Conservation (phyloP, 2,329 filamentous ascomycete species). For the Fusarium floridanum region DNA sequence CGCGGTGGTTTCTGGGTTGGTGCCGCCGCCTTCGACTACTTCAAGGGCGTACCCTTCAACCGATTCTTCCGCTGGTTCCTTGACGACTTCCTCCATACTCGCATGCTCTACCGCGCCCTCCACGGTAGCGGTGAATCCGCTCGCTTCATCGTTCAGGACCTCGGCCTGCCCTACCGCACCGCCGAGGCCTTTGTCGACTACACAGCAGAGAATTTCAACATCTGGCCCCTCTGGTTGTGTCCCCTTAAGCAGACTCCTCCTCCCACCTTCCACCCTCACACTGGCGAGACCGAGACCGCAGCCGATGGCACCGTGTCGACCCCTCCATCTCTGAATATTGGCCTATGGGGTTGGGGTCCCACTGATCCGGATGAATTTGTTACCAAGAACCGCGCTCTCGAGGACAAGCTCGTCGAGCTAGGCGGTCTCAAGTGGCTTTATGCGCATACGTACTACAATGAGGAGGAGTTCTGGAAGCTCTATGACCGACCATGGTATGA, state of each 20-base stretch:
- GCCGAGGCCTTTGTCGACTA: conserved; percentile 68
- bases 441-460: conserved; percentile 86
- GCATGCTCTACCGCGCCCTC: conserved; percentile 79
- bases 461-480: conserved; percentile 76
- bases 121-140: conserved; percentile 75
- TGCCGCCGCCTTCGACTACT: conserved; percentile 74
- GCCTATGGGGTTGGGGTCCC: conserved; percentile 86
- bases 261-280: conserved; percentile 69
- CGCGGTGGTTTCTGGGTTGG: conserved; percentile 82
- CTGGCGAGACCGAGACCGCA: conserved; percentile 51
- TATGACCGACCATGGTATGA: conserved; percentile 74
- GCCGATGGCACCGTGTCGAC: conserved; percentile 36
- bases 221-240: conserved; percentile 73
- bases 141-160: conserved; percentile 77
- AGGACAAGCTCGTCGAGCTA: conserved; percentile 75
- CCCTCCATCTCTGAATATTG: conserved; percentile 69
- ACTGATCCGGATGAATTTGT: conserved; percentile 70
- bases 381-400: conserved; percentile 76
- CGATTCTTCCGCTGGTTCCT: conserved; percentile 75
- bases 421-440: conserved; percentile 90
- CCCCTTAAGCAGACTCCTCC: conserved; percentile 63
- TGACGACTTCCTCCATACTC: conserved; percentile 79
- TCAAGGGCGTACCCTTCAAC: conserved; percentile 74
- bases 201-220: conserved; percentile 62
- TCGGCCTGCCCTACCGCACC: conserved; percentile 68